A percentile compares a stretch with the other conserved stretches of the same genome.
These are phyloP conservation scores for Plasmodium cynomolgi DNA, from an alignment of 169 alveolate genomes.

Conservation along the genomic window DNA sequence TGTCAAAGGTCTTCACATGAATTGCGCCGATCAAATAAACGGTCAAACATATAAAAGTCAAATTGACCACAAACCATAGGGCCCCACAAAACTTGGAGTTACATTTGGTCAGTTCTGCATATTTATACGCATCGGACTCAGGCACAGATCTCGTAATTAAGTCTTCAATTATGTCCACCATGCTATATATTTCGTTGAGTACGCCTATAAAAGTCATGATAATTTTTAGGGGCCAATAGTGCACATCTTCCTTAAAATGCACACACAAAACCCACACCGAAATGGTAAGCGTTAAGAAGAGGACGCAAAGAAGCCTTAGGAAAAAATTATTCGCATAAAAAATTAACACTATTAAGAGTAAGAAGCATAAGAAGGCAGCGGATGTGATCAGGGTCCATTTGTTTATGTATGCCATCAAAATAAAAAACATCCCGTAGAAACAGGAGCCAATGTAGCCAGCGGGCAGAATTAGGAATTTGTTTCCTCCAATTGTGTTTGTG, in stretches of 20 bases:
- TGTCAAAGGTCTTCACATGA: slow-evolving; percentile 59
- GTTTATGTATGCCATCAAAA: slow-evolving; percentile 78
- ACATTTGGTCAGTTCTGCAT: slow-evolving; percentile 79
- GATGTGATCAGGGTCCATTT: slow-evolving; percentile 79
- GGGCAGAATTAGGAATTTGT: slow-evolving; percentile 76
- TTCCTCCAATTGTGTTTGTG: slow-evolving; percentile 82
- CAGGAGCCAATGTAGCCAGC: slow-evolving; percentile 85
- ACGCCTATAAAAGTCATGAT: slow-evolving; percentile 80
- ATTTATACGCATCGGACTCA: slow-evolving; percentile 83
- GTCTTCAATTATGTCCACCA: slow-evolving; percentile 81
- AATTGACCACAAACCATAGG: slow-evolving; percentile 78
- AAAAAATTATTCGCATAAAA: slow-evolving; percentile 78
- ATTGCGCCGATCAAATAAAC: slow-evolving; percentile 79
- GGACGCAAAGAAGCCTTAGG: slow-evolving; percentile 75
- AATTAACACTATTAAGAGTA: slow-evolving; percentile 77
- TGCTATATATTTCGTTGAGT: slow-evolving; percentile 78
- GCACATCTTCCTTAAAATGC: slow-evolving; percentile 68
- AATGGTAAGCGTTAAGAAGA: slow-evolving; percentile 72
- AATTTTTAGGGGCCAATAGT: slow-evolving; percentile 80
- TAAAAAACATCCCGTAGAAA: slow-evolving; percentile 80
- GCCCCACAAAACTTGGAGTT: slow-evolving; percentile 81
- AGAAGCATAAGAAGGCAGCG: slow-evolving; percentile 77
- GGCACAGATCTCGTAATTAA: slow-evolving; percentile 79
- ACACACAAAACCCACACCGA: slow-evolving; percentile 72
- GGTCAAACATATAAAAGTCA: slow-evolving; percentile 54